Evolutionary conservation across 2,329 filamentous ascomycete genomes (phyloP), one percentile per base, ranked within the genome.

Genomic region (Botrytis galanthina): DNA sequence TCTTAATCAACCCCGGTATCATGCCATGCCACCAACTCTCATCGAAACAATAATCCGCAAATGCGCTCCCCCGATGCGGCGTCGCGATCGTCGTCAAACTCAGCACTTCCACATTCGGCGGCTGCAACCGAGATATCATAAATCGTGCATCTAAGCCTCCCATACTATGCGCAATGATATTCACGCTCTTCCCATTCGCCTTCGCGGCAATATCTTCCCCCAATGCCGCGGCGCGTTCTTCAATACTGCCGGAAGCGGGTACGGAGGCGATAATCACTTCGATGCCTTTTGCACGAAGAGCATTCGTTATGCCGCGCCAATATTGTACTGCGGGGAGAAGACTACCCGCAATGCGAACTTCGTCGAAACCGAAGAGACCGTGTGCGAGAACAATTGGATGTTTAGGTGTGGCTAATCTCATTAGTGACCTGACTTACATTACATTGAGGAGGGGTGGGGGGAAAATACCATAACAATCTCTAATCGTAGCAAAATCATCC

Each of bases 111-210:
- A 81, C 81, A 37, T 81, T 80, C 4, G 80, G 76, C 3, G 86
- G 87, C 60, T 82, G 82, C 20, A 90, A 83, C 69, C 84, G 84
- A 35, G 88, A 88, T 71, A 91, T 87, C 88, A 91, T 90, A 80
- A 90, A 90, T 63, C 90, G 84, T 16, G 89, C 87, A 79, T 91
- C 90, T 5, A 92, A 84, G 2, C 90, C 89, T 66, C 90, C 89
- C 89, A 91, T 91, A 77, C 86, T 88, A 82, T 94, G 92, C 59
- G 89, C 89, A 32, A 94, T 86, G 74, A 97, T 92, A 80, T 93
- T 93, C 76, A 97, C 93, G 69, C 90, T 88, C 74, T 82, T 83
- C 29, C 84, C 84, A 35, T 81, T 77, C 1, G 86, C 84, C 71
- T 78, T 81, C 35, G 81, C 78, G 66, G 84, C 84, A 74, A 91